Conservation (phyloP, 2,329 filamentous ascomycete genomes). For the Colletotrichum eleusines region DNA sequence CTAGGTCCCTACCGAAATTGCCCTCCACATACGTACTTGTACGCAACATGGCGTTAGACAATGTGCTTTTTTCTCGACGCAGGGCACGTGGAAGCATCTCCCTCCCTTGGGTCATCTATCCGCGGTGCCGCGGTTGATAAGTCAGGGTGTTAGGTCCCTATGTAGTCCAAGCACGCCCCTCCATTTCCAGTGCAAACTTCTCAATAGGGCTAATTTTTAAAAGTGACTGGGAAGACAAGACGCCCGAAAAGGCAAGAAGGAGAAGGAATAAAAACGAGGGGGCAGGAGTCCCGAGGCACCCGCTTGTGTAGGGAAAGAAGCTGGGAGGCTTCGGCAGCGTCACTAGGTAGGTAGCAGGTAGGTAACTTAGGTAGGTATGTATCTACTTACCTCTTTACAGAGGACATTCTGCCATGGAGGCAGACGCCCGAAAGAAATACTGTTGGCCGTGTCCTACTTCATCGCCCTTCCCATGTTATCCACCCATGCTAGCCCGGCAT, state of each 20-base stretch:
- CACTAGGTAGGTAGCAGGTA: background rate
- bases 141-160: background rate
- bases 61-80: background rate
- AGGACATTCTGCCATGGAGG: no score
- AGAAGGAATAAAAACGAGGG: background rate
- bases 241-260: background rate
- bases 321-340: background rate
- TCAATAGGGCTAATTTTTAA: background rate
- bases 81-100: background rate
- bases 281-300: conserved; percentile 5
- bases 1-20: background rate
- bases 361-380: no score
- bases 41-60: background rate
- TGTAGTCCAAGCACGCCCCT: background rate
- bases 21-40: background rate
- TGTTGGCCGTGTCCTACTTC: no score
- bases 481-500: conserved; percentile 10
- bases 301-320: background rate
- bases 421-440: no score
- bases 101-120: background rate
- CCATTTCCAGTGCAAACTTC: background rate
- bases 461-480: background rate
- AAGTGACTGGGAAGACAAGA: background rate
- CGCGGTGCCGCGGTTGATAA: no score
- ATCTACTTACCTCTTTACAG: no score